phyloP scores from a whole-genome alignment of 148 eudicot species.

The Rhododendron griersonianum region DNA sequence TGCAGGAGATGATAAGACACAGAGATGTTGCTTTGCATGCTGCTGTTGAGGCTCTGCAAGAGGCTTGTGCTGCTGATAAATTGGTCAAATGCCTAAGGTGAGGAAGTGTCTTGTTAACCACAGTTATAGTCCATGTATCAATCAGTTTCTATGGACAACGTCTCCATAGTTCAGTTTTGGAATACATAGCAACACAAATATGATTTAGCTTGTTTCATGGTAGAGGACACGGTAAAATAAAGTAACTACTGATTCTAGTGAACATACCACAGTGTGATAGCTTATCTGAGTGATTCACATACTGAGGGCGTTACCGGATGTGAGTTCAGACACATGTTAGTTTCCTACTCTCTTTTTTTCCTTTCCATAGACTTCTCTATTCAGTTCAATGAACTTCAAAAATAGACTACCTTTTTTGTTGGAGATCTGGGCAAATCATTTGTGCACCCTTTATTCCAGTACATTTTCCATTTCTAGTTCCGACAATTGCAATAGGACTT shows the following conservation, averaged over 20 bases:
- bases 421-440: not conserved
- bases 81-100: conserved; percentile 47
- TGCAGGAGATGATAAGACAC: conserved; percentile 44
- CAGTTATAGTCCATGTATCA: not conserved
- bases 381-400: not conserved
- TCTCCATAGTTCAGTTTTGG: not conserved
- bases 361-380: not conserved
- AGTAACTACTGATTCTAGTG: not conserved
- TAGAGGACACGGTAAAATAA: not conserved
- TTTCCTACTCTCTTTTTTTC: not conserved
- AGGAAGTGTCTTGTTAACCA: not conserved
- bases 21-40: conserved; percentile 41
- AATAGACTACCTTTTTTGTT: not conserved
- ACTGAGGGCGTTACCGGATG: not conserved
- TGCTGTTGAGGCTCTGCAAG: conserved; percentile 55
- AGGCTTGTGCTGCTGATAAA: conserved; percentile 59
- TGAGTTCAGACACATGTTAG: not conserved
- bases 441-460: not conserved
- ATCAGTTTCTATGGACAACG: not conserved
- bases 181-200: not conserved
- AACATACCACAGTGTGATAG: not conserved
- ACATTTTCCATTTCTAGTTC: not conserved
- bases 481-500: not conserved
- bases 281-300: not conserved
- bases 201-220: not conserved